These are phyloP conservation scores for Mollisiaceae sp. DNA, from an alignment of 2,329 filamentous ascomycete genomes.

Conservation along the genomic window DNA sequence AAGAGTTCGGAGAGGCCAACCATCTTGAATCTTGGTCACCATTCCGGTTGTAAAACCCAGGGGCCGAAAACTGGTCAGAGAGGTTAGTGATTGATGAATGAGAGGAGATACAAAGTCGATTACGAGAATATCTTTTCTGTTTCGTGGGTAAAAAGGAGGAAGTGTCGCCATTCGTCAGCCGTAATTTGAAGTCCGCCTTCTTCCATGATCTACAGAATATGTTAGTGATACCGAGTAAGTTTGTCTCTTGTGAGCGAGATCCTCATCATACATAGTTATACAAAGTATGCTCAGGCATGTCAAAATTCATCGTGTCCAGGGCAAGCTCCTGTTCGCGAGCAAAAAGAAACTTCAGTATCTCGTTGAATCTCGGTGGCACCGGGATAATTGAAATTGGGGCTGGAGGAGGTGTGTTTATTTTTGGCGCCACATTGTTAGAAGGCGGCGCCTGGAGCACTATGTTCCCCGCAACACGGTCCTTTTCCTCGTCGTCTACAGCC, in stretches of 20 bases:
- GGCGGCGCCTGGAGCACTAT: not conserved
- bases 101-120: not conserved
- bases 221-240: not conserved
- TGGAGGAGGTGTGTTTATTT: not conserved
- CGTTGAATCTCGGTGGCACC: constrained; percentile 12
- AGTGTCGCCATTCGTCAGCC: constrained; percentile 21
- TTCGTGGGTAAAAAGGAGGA: constrained; percentile 10
- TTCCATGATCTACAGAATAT: constrained; percentile 14
- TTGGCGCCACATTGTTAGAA: too few relatives aligned
- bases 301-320: constrained; percentile 23
- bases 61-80: not conserved
- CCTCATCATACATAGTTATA: constrained; percentile 14
- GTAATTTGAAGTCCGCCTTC: constrained; percentile 15
- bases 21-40: not conserved
- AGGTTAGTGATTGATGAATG: not conserved
- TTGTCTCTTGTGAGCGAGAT: not conserved
- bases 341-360: constrained; percentile 19
- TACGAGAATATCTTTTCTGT: not conserved
- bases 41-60: not conserved
- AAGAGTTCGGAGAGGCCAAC: not conserved
- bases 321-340: constrained; percentile 16
- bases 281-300: constrained; percentile 24
- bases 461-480: not conserved
- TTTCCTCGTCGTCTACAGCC: not conserved
- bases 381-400: not conserved